Conservation (phyloP, 805 yeast genomes). For the Grigorovia transvaalensis region DNA sequence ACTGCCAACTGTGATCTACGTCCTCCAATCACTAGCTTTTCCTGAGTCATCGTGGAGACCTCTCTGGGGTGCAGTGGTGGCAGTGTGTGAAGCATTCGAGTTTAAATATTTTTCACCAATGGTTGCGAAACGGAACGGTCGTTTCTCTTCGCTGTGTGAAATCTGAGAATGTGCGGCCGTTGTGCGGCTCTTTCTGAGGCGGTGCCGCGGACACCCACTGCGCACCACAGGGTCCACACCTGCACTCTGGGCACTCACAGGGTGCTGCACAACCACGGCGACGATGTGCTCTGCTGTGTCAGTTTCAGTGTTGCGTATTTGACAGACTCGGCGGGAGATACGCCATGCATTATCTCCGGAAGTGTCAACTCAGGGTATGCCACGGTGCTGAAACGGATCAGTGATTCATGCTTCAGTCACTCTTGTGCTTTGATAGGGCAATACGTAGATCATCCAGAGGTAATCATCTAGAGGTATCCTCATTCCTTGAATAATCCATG, state of each 20-base stretch:
- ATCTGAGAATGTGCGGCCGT: background rate
- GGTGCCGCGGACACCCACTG: background rate
- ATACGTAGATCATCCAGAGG: no score
- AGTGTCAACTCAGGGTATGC: background rate
- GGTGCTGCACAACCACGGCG: background rate
- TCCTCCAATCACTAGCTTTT: conserved; percentile 57
- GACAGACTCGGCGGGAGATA: background rate
- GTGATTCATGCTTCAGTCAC: background rate
- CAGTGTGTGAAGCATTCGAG: background rate
- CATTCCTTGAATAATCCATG: conserved; percentile 29
- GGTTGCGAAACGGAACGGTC: background rate
- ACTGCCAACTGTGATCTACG: conserved; percentile 84
- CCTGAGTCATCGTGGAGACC: conserved; percentile 27
- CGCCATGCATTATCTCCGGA: background rate
- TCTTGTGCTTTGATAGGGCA: background rate
- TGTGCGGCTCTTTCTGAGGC: background rate
- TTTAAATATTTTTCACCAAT: no score
- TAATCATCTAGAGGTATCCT: no score
- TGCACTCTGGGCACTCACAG: no score
- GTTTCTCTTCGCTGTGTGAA: background rate
- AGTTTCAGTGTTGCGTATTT: background rate
- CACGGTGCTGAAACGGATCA: no score
- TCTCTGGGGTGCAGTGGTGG: background rate
- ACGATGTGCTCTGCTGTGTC: background rate
- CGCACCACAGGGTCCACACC: background rate